Evolutionary conservation across 208 protist genomes (phyloP).

Genomic region (Kentomonas sorsogonicus): DNA sequence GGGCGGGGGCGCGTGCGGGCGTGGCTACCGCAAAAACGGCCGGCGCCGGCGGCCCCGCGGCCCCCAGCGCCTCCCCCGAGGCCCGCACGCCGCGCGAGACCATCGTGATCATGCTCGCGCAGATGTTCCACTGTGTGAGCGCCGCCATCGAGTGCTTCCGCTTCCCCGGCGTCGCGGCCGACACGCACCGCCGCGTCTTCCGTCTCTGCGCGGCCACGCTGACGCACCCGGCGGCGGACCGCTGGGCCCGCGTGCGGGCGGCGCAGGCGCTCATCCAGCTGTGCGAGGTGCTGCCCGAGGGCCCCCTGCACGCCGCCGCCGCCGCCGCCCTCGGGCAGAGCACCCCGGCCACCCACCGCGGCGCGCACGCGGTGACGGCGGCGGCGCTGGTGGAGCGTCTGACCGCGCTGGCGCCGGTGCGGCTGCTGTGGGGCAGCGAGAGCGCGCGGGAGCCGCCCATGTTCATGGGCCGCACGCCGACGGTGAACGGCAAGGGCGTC

Average conservation of each 20-base stretch:
- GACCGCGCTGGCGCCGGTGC: conserved; percentile 47
- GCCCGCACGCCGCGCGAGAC: conserved; percentile 17
- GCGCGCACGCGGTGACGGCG: conserved; percentile 25
- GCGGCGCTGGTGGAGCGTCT: conserved; percentile 59
- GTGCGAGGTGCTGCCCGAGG: conserved; percentile 11
- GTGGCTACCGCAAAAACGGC: too few species aligned
- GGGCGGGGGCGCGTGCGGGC: too few species aligned
- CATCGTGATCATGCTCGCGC: conserved; percentile 37
- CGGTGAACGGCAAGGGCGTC: conserved; percentile 65
- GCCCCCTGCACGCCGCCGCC: background rate
- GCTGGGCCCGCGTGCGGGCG: too few species aligned
- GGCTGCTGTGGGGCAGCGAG: conserved; percentile 27
- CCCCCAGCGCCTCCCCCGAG: too few species aligned
- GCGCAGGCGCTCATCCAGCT: conserved; percentile 32
- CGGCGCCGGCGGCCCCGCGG: too few species aligned
- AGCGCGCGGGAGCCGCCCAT: conserved; percentile 30
- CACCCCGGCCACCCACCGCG: too few species aligned
- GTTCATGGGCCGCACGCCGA: conserved; percentile 47
- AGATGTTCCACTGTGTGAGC: conserved; percentile 65
- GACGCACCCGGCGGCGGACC: conserved; percentile 33
- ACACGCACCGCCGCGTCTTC: conserved; percentile 58
- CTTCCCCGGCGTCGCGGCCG: conserved; percentile 57
- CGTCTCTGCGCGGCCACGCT: conserved; percentile 69
- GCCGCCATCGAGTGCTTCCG: conserved; percentile 75
- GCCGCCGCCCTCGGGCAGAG: background rate